Evolutionary conservation across 208 protist genomes (phyloP), one percentile per base, ranked within the genome.

Genomic region (Trypanosoma vivax): DNA sequence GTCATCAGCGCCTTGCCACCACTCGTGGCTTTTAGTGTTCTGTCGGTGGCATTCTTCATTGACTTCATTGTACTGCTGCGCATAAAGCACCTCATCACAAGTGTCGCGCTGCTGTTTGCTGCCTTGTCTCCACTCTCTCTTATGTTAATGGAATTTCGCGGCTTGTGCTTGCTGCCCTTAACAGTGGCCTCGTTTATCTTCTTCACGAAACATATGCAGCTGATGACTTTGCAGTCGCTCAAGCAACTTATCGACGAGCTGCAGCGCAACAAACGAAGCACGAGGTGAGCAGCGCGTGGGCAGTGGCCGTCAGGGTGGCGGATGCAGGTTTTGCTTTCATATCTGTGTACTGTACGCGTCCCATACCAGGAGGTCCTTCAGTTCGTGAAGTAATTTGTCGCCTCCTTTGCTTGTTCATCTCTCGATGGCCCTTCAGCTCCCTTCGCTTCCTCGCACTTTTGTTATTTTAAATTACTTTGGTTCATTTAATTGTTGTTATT

Each of bases 111-210:
- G 7, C 70, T 80, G 23, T 55, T 75, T 25, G 72, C 75, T 0
- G 60, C 62, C 43, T 50, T 92, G 7, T 92, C 76, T 65, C 84
- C 84, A 10, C 34, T 82, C 4, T 84, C 69, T 3, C 54, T 88
- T 10, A 35, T 87, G 25, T 47, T 69, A 49, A 67, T 31, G 54
- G 72, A 87, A 24, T 87, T 87, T 34, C 65, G 80, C 11, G 84
- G 84, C 0, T 70, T 72, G 29, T 74, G 54, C 35, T 30, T 86
- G 30, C 60, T 88, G 11, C 80, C 84, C 0, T 66, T 87, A 6
- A 75, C 72, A 10, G 39, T 54, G 1, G 67, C 84, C 0, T 70
- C 73, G 9, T 75, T 81, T 33, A 58, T 79, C 19, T 70, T 92
- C 24, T 87, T 79, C 37, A 50, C 71, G 11, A 48, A 73, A 2